Conservation (phyloP, 2,329 filamentous ascomycete genomes). For the Aureobasidium sp. region DNA sequence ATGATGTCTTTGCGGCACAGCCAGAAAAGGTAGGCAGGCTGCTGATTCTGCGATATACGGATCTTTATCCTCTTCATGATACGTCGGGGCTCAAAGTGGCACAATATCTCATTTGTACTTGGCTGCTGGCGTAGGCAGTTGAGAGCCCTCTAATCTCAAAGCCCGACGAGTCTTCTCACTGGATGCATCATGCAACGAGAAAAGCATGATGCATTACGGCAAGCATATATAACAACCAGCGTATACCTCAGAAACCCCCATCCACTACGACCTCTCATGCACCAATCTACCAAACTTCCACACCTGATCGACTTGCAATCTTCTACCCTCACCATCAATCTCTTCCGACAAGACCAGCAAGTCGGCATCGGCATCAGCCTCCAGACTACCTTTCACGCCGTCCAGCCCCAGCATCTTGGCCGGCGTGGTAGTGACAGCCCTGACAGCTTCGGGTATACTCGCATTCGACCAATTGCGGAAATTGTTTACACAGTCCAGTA, state of each 20-base stretch:
- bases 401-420: constrained; percentile 67
- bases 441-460: constrained; percentile 60
- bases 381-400: constrained; percentile 55
- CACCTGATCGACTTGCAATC: constrained; percentile 63
- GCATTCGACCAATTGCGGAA: constrained; percentile 69
- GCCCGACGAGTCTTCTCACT: too few species aligned
- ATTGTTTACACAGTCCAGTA: constrained; percentile 79
- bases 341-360: constrained; percentile 59
- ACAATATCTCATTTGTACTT: too few species aligned
- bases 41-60: too few species aligned
- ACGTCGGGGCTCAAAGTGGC: too few species aligned
- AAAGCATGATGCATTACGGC: too few species aligned
- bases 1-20: too few species aligned
- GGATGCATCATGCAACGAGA: too few species aligned
- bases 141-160: too few species aligned
- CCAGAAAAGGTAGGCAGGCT: too few species aligned
- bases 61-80: too few species aligned
- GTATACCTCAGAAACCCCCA: not conserved
- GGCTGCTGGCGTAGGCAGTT: too few species aligned
- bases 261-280: constrained; percentile 24
- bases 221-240: too few species aligned
- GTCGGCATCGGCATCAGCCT: constrained; percentile 43
- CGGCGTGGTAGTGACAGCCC: constrained; percentile 68
- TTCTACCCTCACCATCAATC: constrained; percentile 36
- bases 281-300: constrained; percentile 69